Evolutionary conservation across 306 rosid genomes (phyloP).

Genomic region (Cucurbita pepo): DNA sequence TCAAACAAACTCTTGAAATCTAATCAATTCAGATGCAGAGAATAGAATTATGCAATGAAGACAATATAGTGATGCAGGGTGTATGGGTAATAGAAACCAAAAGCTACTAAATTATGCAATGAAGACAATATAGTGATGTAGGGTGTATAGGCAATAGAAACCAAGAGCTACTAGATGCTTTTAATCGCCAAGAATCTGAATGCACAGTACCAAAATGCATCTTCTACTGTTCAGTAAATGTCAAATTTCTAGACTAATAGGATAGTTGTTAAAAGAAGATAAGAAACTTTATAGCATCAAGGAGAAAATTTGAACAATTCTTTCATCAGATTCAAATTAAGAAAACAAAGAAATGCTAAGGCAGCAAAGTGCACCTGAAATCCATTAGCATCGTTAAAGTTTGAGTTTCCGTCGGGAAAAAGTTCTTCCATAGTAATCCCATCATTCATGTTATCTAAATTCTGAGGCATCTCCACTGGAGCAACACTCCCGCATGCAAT

Average conservation of each 20-base stretch:
- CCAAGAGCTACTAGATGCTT: no score
- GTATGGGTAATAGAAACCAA: no score
- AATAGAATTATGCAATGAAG: background rate
- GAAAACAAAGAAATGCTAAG: background rate
- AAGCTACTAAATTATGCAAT: background rate
- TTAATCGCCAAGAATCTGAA: background rate
- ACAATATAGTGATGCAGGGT: no score
- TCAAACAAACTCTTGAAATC: background rate
- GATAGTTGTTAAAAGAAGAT: background rate
- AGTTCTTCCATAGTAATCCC: background rate
- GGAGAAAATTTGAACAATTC: background rate
- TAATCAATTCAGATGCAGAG: background rate
- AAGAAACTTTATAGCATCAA: background rate
- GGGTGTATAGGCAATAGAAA: no score
- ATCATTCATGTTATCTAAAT: slow-evolving; percentile 3
- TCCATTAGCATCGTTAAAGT: background rate
- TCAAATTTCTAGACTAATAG: background rate
- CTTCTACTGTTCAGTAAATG: background rate
- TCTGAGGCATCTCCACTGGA: background rate
- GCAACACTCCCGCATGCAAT: background rate
- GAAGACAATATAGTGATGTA: background rate
- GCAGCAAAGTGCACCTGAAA: slow-evolving; percentile 23
- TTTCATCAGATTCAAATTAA: background rate
- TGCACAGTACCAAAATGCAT: background rate
- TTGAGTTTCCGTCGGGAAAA: background rate